Percentiles rank a stretch among this genome's conserved stretches.
Conservation (phyloP, 2,329 filamentous ascomycete genomes). For the Stagonosporopsis vannaccii region DNA sequence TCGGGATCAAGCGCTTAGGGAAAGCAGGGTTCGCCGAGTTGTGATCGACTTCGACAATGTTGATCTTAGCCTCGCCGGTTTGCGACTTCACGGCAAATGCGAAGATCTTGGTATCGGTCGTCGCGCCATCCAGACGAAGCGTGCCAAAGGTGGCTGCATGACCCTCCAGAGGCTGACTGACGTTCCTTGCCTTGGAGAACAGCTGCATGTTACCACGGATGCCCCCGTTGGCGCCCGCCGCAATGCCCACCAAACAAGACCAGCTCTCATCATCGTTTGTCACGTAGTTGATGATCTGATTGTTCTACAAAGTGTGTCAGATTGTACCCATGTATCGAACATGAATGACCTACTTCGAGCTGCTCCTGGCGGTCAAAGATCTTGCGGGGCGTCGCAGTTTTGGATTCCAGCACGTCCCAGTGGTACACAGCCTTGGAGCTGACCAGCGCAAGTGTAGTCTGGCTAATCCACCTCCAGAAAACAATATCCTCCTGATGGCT, state of each 20-base stretch:
- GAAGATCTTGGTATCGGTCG: constrained; percentile 92
- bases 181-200: constrained; percentile 93
- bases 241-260: constrained; percentile 98
- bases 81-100: constrained; percentile 93
- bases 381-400: constrained; percentile 80
- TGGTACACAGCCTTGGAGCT: constrained; percentile 93
- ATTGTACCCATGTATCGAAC: background rate
- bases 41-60: constrained; percentile 97
- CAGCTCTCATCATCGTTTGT: constrained; percentile 95
- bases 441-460: constrained; percentile 85
- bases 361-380: constrained; percentile 94
- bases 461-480: constrained; percentile 99
- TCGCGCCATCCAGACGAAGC: constrained; percentile 84
- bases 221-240: constrained; percentile 88
- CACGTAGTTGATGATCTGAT: constrained; percentile 99
- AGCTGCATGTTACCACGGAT: constrained; percentile 97
- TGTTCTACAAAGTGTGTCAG: constrained; percentile 65
- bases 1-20: constrained; percentile 94
- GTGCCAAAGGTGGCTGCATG: constrained; percentile 95
- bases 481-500: constrained; percentile 97
- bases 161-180: constrained; percentile 97
- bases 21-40: constrained; percentile 87
- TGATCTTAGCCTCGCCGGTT: constrained; percentile 84
- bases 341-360: constrained; percentile 69
- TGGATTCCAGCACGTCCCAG: constrained; percentile 93